Evolutionary conservation across 345 rosid species (phyloP).

Genomic region (Schrenkiella parvula): DNA sequence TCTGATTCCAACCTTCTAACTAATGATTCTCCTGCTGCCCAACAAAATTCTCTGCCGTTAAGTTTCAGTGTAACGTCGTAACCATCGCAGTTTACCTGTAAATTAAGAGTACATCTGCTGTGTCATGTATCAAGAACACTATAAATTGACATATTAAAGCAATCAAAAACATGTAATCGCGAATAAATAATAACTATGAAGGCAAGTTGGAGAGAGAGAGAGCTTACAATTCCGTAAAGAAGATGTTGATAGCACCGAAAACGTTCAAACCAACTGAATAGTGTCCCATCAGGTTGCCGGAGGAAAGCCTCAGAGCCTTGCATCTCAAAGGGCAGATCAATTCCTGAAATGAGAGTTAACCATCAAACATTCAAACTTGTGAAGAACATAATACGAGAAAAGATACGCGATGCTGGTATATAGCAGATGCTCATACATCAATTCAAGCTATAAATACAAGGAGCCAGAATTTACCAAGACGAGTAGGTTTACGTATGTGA

Average conservation of each 20-base stretch:
- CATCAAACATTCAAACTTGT: neutral
- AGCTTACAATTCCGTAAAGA: constrained; percentile 63
- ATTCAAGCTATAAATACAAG: neutral
- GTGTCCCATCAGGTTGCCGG: constrained; percentile 74
- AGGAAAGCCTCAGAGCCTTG: constrained; percentile 70
- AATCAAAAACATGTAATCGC: neutral
- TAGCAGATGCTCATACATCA: neutral
- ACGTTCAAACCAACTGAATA: constrained; percentile 93
- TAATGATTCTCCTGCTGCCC: constrained; percentile 75
- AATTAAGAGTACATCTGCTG: constrained; percentile 13
- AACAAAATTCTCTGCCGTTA: constrained; percentile 45
- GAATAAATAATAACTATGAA: neutral
- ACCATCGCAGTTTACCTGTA: constrained; percentile 53
- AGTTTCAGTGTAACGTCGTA: constrained; percentile 38
- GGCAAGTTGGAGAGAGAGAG: neutral
- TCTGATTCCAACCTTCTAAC: constrained; percentile 57
- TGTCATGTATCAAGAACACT: neutral
- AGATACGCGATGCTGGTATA: neutral
- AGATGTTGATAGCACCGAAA: constrained; percentile 68
- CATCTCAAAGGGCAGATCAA: constrained; percentile 91
- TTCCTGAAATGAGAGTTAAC: constrained; percentile 45
- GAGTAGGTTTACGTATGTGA: constrained; percentile 77
- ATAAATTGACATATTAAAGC: constrained; percentile 5
- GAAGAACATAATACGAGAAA: neutral
- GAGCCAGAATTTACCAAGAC: constrained; percentile 43